Evolutionary conservation across 1,139 yeast species (phyloP), one percentile per base, ranked within the genome.

Genomic region (Tardiomyces depauwii): DNA sequence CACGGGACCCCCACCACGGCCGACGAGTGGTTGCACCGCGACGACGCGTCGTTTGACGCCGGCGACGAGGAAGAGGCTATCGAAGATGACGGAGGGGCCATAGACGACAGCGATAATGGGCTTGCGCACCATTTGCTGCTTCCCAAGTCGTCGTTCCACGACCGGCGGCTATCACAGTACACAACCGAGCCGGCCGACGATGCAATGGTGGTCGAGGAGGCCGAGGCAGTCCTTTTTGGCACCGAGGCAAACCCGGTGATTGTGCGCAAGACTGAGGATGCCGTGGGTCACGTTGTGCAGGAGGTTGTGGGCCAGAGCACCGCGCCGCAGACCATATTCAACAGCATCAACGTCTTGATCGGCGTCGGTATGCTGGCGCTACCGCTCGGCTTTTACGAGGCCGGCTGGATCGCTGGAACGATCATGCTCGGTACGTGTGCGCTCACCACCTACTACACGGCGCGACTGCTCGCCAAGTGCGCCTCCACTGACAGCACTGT

Each of bases 341-440:
- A 89, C 60, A 79, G 94, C 2, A 80, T 88, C 47, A 89, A 89
- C 61, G 84, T 88, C 0, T 68, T 88, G 41, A 78, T 88, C 56
- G 97, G 96, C 0, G 78, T 89, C 42, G 96, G 95, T 2, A 73
- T 89, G 57, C 71, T 89, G 36, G 82, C 96, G 1, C 69, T 89
- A 43, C 95, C 96, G 0, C 72, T 82, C 55, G 97, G 91, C 0
- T 67, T 89, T 52, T 76, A 73, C 51, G 72, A 83, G 46, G 74
- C 95, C 0, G 97, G 97, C 0, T 82, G 95, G 88, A 60, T 82
- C 2, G 50, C 77, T 18, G 96, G 96, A 1, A 51, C 76, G 0
- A 47, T 72, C 0, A 59, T 82, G 39, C 60, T 88, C 42, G 49
- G 73, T 0, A 48, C 71, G 0, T 76, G 87, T 50, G 88, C 95